Base-by-base conservation (phyloP, 495 filamentous ascomycete species). In the Aspergillus sclerotiicarbonarius region DNA sequence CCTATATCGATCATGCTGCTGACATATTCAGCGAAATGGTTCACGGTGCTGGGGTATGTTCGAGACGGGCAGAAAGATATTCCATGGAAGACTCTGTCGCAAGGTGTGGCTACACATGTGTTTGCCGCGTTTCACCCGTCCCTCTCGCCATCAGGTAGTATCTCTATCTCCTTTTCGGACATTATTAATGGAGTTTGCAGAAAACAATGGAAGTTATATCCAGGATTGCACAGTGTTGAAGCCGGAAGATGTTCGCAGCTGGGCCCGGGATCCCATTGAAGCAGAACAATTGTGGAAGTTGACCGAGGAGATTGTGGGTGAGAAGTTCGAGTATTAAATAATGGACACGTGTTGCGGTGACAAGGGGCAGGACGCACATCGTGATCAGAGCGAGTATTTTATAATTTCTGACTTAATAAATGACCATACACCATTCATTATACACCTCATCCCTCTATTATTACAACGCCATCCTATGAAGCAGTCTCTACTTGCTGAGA, bases 51-150 rank as follows among this genome's bases (percentile, higher is more conserved):
- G 10, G 25, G 25, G 13, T 50, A 50, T 16, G 32, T 50, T 12
- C 13, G 19, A 43, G 9, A 37, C 2, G 16, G 13, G 9, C 25
- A 61, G 39, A 60, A 54, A 1, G 64, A 60, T 0, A 72, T 77
- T 29, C 51, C 61, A 13, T 47, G 39, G 21, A 86, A 86, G 68
- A 75, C 71, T 2, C 54, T 66, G 0, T 73, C 81, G 39, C 72
- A 82, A 58, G 85, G 84, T 1, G 74, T 71, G n/a, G 79, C 82
- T 8, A 87, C 82, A 0, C 80, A 78, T 21, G 58, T 88, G 0
- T 79, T 82, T 16, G 84, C 83, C 1, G 83, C 83, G 0, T 73
- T 85, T 59, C 82, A 87, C 60, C 80, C 82, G 0, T 68, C 64
- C 6, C 48, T 84, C 10, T n/a, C 37, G 6, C 5, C 37, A 12